Conservation (phyloP, 1,139 yeast species). For the Waltiozyma sp. region DNA sequence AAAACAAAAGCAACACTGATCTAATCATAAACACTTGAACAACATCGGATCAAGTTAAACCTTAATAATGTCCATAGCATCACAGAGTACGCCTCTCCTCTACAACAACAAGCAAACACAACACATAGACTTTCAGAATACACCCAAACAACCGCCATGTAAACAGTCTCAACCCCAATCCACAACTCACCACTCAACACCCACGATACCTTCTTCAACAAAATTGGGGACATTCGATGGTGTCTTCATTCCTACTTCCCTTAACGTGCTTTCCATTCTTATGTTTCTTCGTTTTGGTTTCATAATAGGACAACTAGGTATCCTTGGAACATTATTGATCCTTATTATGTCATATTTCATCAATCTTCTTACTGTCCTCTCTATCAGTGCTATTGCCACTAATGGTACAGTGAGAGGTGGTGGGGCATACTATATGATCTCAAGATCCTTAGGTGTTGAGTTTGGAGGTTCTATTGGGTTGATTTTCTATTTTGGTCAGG, state of each 20-base stretch:
- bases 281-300: slow-evolving; percentile 78
- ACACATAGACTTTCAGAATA: background rate
- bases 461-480: slow-evolving; percentile 79
- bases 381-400: slow-evolving; percentile 71
- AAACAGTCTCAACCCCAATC: too few relatives aligned
- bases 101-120: background rate
- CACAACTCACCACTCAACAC: background rate
- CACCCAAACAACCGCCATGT: too few relatives aligned
- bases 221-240: slow-evolving; percentile 71
- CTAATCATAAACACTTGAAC: too few relatives aligned
- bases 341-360: slow-evolving; percentile 53
- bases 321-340: slow-evolving; percentile 48
- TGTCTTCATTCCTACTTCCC: slow-evolving; percentile 65
- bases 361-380: slow-evolving; percentile 57
- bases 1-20: too few relatives aligned
- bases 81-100: background rate
- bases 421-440: slow-evolving; percentile 77
- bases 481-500: slow-evolving; percentile 68
- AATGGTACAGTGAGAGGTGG: slow-evolving; percentile 80
- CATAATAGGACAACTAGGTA: slow-evolving; percentile 70
- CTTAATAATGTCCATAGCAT: background rate
- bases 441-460: slow-evolving; percentile 71
- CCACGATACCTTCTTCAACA: background rate
- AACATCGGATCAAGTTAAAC: background rate
- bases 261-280: slow-evolving; percentile 67